Base-by-base conservation (phyloP, 257 asterid species). In the Solanum virginianum region DNA sequence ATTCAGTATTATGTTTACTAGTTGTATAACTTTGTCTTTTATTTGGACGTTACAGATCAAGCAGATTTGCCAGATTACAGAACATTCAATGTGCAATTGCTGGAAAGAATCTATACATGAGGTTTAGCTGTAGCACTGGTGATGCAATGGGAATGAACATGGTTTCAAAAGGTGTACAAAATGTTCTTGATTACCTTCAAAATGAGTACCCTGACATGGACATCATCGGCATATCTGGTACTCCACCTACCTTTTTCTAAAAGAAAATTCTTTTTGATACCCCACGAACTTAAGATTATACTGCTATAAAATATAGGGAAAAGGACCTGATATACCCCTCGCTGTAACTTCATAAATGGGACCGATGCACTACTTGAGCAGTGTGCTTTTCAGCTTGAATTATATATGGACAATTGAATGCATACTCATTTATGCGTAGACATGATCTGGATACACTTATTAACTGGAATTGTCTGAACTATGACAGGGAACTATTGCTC, bases 81-180 rank as follows among this genome's bases (percentile, higher is more conserved):
- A 68, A 88, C 47, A 84, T 91, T 56, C 88, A 86, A 11, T 91
- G 92, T 82, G 90, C 92, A 79, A 86, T 91, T 20, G 94, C 94
- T 18, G 94, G 92, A 85, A 91, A 90, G 85, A 90, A 91, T 85
- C 55, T 91, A 39, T 91, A 85, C 89, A 86, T 90, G 82, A 90
- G 94, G 85, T 91, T 91, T 84, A 75, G 55, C 59, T 91, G 94
- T 86, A 87, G 91, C 85, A 91, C 94, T 51, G 94, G 92, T 82
- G 94, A 90, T 69, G 94, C 94, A 12, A 91, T 91, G 94, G 94
- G 94, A 26, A 91, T 90, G 92, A 91, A 91, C 80, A 91, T 91
- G 94, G 94, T 91, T 18, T 91, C 94, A 36, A 91, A 91, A 59
- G 94, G 94, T 24, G 94, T 91, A 6, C 92, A 91, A 80, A 91